Evolutionary conservation across 495 filamentous ascomycete species (phyloP).

Genomic region (Lasiosphaeris hirsuta): DNA sequence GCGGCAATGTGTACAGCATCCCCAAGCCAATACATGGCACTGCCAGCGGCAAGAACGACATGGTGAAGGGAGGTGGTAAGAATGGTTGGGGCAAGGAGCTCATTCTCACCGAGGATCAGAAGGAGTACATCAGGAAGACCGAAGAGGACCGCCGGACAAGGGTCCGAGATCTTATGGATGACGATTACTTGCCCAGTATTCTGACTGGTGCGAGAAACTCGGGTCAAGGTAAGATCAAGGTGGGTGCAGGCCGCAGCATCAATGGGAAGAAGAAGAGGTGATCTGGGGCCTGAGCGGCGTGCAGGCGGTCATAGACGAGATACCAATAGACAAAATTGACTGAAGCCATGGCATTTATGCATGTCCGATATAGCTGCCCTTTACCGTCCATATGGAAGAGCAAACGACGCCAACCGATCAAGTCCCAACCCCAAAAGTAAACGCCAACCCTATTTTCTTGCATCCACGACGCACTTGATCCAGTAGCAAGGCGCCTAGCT

Average conservation of each 20-base stretch:
- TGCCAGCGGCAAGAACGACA: slow-evolving; percentile 66
- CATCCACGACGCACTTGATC: background rate
- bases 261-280: slow-evolving; percentile 68
- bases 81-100: slow-evolving; percentile 76
- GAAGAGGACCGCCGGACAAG: slow-evolving; percentile 61
- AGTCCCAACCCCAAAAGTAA: slow-evolving; percentile 5
- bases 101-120: slow-evolving; percentile 92
- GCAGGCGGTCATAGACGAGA: background rate
- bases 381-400: background rate
- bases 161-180: slow-evolving; percentile 86
- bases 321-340: background rate
- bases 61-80: slow-evolving; percentile 72
- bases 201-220: slow-evolving; percentile 71
- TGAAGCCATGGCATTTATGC: slow-evolving; percentile 2
- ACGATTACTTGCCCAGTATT: slow-evolving; percentile 86
- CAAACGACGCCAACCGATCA: background rate
- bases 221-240: slow-evolving; percentile 62
- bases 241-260: slow-evolving; percentile 83
- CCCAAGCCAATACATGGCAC: slow-evolving; percentile 85
- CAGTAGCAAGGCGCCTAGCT: background rate
- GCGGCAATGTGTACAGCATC: slow-evolving; percentile 83
- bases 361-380: background rate
- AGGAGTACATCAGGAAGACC: slow-evolving; percentile 73
- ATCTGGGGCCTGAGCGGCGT: background rate
- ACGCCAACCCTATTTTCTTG: background rate